Percentiles rank a stretch among this genome's conserved stretches.
phyloP scores from a whole-genome alignment of 768 basidiomycete species.

The Mycena venus region DNA sequence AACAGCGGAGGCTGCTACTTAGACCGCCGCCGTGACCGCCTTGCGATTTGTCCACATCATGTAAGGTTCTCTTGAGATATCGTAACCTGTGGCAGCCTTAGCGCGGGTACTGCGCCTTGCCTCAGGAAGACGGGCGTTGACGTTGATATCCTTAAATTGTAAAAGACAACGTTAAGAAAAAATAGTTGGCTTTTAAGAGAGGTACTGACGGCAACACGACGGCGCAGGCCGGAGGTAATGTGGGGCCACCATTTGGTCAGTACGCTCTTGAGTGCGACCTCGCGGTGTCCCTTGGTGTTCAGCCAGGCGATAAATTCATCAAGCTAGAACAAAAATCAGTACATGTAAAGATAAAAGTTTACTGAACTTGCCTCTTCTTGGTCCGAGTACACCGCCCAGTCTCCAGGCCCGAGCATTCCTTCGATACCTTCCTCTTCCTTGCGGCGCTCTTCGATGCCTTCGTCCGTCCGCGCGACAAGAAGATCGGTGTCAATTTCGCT shows the following conservation, averaged over 20 bases:
- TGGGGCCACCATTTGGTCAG: constrained; percentile 90
- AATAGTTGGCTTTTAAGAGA: background rate
- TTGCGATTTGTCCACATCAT: constrained; percentile 91
- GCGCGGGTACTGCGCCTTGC: constrained; percentile 84
- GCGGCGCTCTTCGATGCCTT: constrained; percentile 72
- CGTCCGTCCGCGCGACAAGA: constrained; percentile 69
- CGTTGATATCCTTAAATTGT: constrained; percentile 71
- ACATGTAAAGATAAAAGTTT: constrained; percentile 10
- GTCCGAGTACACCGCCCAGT: constrained; percentile 94
- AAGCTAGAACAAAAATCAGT: constrained; percentile 62
- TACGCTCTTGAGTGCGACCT: constrained; percentile 81
- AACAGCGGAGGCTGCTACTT: constrained; percentile 45
- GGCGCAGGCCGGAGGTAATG: constrained; percentile 83
- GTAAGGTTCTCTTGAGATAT: constrained; percentile 84
- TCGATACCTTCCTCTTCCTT: constrained; percentile 86
- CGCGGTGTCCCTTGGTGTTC: constrained; percentile 91
- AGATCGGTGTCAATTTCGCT: constrained; percentile 84
- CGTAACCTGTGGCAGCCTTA: constrained; percentile 68
- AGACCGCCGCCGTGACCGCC: constrained; percentile 56
- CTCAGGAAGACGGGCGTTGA: constrained; percentile 79
- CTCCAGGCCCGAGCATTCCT: constrained; percentile 76
- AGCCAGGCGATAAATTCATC: constrained; percentile 91
- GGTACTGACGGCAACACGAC: constrained; percentile 76
- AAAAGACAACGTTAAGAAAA: constrained; percentile 26
- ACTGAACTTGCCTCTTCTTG: constrained; percentile 80